These are phyloP conservation scores for Botrytis fabae DNA, from an alignment of 2,329 filamentous ascomycete species.

Conservation along the genomic window DNA sequence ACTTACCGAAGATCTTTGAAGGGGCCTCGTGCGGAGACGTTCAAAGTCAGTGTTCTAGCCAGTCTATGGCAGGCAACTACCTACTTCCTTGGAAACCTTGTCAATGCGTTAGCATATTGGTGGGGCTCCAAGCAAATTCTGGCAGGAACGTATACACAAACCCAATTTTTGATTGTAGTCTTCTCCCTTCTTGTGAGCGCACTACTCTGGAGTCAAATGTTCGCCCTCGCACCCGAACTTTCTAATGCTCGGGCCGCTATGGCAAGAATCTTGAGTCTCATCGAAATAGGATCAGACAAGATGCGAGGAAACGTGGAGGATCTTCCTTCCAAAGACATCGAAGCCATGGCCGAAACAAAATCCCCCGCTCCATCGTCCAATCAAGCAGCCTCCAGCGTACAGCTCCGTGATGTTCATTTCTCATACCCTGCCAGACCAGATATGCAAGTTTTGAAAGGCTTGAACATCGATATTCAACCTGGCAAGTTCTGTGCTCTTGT, in stretches of 20 bases:
- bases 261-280: conserved; percentile 55
- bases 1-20: conserved; percentile 56
- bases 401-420: conserved; percentile 61
- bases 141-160: conserved; percentile 60
- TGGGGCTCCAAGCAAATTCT: conserved; percentile 74
- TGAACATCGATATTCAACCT: conserved; percentile 57
- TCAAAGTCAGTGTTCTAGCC: conserved; percentile 50
- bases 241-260: conserved; percentile 64
- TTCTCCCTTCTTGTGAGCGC: conserved; percentile 70
- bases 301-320: conserved; percentile 27
- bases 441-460: conserved; percentile 54
- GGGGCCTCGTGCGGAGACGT: conserved; percentile 55
- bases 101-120: conserved; percentile 77
- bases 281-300: conserved; percentile 46
- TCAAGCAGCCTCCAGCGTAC: conserved; percentile 42
- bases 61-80: conserved; percentile 52
- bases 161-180: conserved; percentile 73
- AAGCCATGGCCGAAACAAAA: conserved; percentile 42
- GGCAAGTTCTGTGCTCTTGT: conserved; percentile 65
- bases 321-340: conserved; percentile 42
- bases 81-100: conserved; percentile 61
- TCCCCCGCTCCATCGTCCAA: not conserved
- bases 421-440: conserved; percentile 65
- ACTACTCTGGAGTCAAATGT: conserved; percentile 72
- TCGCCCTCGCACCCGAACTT: conserved; percentile 71